Conservation (phyloP, 441 rosid genomes). For the Populus hybrid region DNA sequence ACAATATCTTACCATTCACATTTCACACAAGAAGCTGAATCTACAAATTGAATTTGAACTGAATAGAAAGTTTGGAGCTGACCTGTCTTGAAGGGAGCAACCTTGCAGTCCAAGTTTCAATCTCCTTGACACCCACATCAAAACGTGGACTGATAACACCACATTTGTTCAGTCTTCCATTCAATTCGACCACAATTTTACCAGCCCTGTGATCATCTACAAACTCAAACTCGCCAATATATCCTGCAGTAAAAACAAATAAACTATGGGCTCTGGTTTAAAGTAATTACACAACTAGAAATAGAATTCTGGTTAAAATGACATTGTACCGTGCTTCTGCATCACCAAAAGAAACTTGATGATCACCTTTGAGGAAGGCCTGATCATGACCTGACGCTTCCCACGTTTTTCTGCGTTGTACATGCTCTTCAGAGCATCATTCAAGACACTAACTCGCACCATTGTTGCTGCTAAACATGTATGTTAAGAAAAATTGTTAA, state of each 20-base stretch:
- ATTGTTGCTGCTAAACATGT: constrained; percentile 22
- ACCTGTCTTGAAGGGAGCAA: constrained; percentile 62
- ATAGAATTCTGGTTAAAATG: not conserved
- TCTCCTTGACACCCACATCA: constrained; percentile 53
- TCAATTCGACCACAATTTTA: constrained; percentile 50
- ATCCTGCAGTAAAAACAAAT: constrained; percentile 24
- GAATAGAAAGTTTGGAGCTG: not conserved
- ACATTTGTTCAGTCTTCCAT: constrained; percentile 52
- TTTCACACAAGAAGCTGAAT: not conserved
- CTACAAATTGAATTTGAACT: not conserved
- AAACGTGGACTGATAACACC: constrained; percentile 61
- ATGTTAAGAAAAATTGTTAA: not conserved
- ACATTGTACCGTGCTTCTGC: constrained; percentile 54
- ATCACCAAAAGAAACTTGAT: constrained; percentile 54
- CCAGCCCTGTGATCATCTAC: constrained; percentile 55
- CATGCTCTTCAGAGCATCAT: constrained; percentile 65
- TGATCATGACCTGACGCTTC: constrained; percentile 54
- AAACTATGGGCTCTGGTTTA: not conserved
- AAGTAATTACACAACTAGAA: not conserved
- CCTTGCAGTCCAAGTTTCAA: constrained; percentile 61
- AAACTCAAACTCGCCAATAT: constrained; percentile 53
- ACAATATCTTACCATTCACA: not conserved
- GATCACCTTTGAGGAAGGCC: constrained; percentile 55
- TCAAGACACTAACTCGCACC: constrained; percentile 59
- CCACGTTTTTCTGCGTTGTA: constrained; percentile 59